Percentiles rank a stretch among this genome's conserved stretches.
Conservation (phyloP, 306 rosid species). For the Castanopsis chinensis region DNA sequence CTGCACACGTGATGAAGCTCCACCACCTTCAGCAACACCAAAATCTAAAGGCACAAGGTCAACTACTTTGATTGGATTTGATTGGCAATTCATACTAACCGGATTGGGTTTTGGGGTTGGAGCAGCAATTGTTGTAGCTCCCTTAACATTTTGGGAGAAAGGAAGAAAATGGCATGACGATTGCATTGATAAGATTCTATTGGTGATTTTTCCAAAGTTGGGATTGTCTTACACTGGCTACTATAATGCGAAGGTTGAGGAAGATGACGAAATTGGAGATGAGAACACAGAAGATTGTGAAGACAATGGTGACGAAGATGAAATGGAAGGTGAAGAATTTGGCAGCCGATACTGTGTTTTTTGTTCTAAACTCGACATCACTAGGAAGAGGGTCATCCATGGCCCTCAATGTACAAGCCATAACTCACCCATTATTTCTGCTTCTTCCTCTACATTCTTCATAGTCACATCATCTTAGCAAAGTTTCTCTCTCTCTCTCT, state of each 20-base stretch:
- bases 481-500: too few species aligned
- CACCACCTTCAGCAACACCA: neutral
- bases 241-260: constrained; percentile 29
- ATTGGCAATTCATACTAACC: constrained; percentile 60
- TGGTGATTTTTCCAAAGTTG: constrained; percentile 51
- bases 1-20: neutral
- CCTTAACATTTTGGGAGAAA: constrained; percentile 54
- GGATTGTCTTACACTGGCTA: constrained; percentile 44
- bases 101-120: constrained; percentile 91
- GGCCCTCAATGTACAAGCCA: too few species aligned
- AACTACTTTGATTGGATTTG: constrained; percentile 25
- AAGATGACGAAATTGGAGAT: constrained; percentile 33
- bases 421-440: too few species aligned
- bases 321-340: too few species aligned
- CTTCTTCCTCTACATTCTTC: constrained; percentile 25
- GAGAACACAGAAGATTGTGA: constrained; percentile 15
- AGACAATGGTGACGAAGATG: neutral
- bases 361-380: too few species aligned
- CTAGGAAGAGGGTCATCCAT: too few species aligned
- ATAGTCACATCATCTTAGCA: too few species aligned
- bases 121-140: constrained; percentile 61
- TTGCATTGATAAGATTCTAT: constrained; percentile 46
- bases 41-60: neutral
- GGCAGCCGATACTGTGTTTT: too few species aligned
- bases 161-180: constrained; percentile 69